A percentile compares a stretch with the other conserved stretches of the same genome.
These are phyloP conservation scores for Trametes cingulata DNA, from an alignment of 768 basidiomycete species.

Conservation along the genomic window DNA sequence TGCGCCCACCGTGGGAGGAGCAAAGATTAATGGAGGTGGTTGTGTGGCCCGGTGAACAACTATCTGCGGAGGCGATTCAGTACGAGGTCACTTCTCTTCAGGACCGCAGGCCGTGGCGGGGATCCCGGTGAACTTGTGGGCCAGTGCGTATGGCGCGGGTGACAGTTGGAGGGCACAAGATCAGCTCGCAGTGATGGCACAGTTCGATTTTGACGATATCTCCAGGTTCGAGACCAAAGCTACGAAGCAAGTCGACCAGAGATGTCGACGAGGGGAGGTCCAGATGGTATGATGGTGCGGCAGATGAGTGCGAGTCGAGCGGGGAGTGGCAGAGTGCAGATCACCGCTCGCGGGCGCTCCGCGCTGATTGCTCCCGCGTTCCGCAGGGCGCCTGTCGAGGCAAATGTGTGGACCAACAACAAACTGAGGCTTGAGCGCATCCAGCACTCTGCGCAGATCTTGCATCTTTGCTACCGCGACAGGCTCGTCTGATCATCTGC, in stretches of 20 bases:
- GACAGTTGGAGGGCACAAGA: not conserved
- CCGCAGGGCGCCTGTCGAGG: not conserved
- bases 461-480: not conserved
- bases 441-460: not conserved
- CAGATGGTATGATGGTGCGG: not conserved
- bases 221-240: not conserved
- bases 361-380: not conserved
- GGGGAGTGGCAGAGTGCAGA: too few species aligned
- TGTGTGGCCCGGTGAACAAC: not conserved
- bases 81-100: not conserved
- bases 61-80: slow-evolving; percentile 10
- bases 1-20: not conserved
- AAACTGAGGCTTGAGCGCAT: not conserved
- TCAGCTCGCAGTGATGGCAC: not conserved
- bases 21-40: not conserved
- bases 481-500: not conserved
- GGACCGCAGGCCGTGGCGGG: not conserved
- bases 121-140: not conserved
- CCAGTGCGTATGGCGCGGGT: not conserved
- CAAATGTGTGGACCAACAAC: not conserved
- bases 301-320: too few species aligned
- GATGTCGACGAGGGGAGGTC: not conserved
- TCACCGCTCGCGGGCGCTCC: not conserved
- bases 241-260: not conserved
- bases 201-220: not conserved